phyloP scores from a whole-genome alignment of 2,329 filamentous ascomycete genomes.

The Fusarium sp. region DNA sequence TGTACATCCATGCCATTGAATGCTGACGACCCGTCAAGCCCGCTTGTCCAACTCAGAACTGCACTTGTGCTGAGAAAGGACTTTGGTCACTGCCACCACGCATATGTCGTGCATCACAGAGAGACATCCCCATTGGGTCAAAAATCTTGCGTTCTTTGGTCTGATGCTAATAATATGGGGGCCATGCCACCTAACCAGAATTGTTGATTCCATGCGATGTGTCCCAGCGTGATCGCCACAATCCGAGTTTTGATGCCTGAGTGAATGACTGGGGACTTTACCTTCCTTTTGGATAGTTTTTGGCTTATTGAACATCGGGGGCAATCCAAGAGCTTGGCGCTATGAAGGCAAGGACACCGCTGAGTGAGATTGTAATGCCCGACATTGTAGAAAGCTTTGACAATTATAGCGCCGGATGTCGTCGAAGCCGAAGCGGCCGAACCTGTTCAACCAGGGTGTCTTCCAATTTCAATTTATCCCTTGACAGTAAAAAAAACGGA shows the following conservation, averaged over 20 bases:
- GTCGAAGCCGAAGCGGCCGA: neutral
- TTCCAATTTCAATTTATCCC: no score
- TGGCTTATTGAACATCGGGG: neutral
- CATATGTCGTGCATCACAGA: neutral
- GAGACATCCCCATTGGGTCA: neutral
- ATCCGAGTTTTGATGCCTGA: neutral
- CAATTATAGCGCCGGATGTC: neutral
- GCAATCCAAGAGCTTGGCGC: neutral
- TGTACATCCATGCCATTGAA: no score
- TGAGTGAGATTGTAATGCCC: conserved; percentile 17
- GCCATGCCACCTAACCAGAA: neutral
- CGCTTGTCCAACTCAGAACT: neutral
- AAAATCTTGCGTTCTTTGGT: neutral
- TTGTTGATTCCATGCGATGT: neutral
- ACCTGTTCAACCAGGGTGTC: neutral
- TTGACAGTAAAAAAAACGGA: neutral
- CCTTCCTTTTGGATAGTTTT: rapidly evolving
- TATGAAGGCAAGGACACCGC: neutral
- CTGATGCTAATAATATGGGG: neutral
- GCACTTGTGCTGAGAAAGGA: conserved; percentile 2
- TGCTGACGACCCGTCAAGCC: neutral
- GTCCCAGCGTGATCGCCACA: no score
- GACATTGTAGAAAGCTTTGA: neutral
- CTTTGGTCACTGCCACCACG: conserved; percentile 5
- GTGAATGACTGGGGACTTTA: neutral